phyloP scores from a whole-genome alignment of 2,329 filamentous ascomycete species.

The Calonectria fujianensis region DNA sequence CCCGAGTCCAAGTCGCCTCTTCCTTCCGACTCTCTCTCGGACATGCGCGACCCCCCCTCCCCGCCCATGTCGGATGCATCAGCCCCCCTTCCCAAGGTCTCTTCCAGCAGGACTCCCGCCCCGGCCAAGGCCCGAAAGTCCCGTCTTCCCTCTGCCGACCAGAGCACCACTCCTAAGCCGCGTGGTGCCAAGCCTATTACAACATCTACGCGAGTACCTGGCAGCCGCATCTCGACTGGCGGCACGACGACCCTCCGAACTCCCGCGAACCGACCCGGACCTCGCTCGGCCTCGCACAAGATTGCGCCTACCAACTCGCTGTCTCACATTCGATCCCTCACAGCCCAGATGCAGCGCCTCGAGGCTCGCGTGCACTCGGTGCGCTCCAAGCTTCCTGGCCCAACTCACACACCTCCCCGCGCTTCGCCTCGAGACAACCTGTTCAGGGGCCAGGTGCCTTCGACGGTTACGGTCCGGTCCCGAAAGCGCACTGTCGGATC shows the following conservation, averaged over 20 bases:
- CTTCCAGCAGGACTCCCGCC: slow-evolving; percentile 59
- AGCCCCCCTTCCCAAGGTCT: slow-evolving; percentile 72
- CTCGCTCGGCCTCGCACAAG: slow-evolving; percentile 70
- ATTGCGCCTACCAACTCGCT: slow-evolving; percentile 81
- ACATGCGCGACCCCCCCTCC: slow-evolving; percentile 89
- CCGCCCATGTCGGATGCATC: slow-evolving; percentile 94
- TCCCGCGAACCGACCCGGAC: slow-evolving; percentile 69
- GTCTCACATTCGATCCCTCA: slow-evolving; percentile 93
- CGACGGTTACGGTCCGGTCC: slow-evolving; percentile 79
- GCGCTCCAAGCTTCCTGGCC: slow-evolving; percentile 92
- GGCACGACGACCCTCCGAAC: slow-evolving; percentile 72
- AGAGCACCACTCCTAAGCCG: slow-evolving; percentile 74
- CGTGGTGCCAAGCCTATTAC: slow-evolving; percentile 68
- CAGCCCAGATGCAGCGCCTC: slow-evolving; percentile 97
- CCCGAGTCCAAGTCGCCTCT: slow-evolving; percentile 81
- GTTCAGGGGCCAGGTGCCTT: slow-evolving; percentile 67
- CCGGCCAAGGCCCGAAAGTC: slow-evolving; percentile 64
- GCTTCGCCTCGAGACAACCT: slow-evolving; percentile 80
- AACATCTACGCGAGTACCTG: slow-evolving; percentile 58
- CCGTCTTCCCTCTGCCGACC: slow-evolving; percentile 73
- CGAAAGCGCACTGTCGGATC: slow-evolving; percentile 80
- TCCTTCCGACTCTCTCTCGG: slow-evolving; percentile 75
- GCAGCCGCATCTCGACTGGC: slow-evolving; percentile 66
- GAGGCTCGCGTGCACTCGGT: slow-evolving; percentile 95
- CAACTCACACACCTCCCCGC: slow-evolving; percentile 84